These are phyloP conservation scores for Lactarius tabidus DNA, from an alignment of 768 basidiomycete genomes.

Conservation along the genomic window DNA sequence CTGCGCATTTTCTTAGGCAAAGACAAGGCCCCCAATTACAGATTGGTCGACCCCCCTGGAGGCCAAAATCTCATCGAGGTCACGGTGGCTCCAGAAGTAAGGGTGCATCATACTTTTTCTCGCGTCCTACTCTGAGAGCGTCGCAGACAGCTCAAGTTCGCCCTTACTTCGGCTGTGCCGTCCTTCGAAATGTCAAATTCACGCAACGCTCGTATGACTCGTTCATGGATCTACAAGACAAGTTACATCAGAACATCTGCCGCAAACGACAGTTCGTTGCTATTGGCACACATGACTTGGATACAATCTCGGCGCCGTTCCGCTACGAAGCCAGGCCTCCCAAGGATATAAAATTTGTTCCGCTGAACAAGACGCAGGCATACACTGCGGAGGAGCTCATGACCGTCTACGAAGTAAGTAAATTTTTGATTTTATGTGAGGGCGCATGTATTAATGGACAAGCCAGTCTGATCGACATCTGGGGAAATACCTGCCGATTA, in stretches of 20 bases:
- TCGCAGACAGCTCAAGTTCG: conserved; percentile 73
- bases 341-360: conserved; percentile 86
- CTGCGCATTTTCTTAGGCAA: conserved; percentile 79
- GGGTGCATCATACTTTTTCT: conserved; percentile 27
- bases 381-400: conserved; percentile 91
- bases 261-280: conserved; percentile 86
- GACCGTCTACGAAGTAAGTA: conserved; percentile 83
- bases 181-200: conserved; percentile 88
- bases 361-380: conserved; percentile 71
- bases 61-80: conserved; percentile 68
- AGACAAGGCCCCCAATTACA: conserved; percentile 65
- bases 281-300: conserved; percentile 96
- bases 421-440: background rate
- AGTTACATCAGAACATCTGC: conserved; percentile 95
- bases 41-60: conserved; percentile 63
- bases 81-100: conserved; percentile 67
- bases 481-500: conserved; percentile 83
- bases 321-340: conserved; percentile 79
- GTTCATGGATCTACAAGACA: conserved; percentile 99
- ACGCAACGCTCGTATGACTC: conserved; percentile 86
- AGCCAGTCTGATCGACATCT: conserved; percentile 87
- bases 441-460: conserved; percentile 1
- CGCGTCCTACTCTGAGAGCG: background rate
- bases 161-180: conserved; percentile 86
- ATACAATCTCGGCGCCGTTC: conserved; percentile 84